A percentile compares a stretch with the other conserved stretches of the same genome.
Conservation (phyloP, 352 stramenopile genomes). For the Phytophthora litchii region DNA sequence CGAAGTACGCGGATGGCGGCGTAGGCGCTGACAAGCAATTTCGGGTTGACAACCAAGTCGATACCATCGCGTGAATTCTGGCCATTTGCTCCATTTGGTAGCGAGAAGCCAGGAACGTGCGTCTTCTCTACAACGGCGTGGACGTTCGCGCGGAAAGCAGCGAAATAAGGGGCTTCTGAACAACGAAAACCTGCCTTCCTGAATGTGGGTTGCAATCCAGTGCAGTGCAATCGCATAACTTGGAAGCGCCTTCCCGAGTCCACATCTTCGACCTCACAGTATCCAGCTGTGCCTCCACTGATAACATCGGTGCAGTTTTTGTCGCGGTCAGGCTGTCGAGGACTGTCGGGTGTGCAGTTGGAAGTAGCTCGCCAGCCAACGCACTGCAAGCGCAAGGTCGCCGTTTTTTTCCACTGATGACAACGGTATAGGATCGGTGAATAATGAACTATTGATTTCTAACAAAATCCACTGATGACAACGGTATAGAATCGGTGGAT, state of each 20-base stretch:
- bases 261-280: constrained; percentile 27
- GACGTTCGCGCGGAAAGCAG: constrained; percentile 22
- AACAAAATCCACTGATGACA: constrained; percentile 2
- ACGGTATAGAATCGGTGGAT: neutral
- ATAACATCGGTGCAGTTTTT: constrained; percentile 10
- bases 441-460: neutral
- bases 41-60: constrained; percentile 49
- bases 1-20: constrained; percentile 34
- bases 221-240: constrained; percentile 35
- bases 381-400: constrained; percentile 1
- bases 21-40: constrained; percentile 40
- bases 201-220: constrained; percentile 7
- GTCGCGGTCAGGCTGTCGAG: constrained; percentile 9
- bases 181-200: constrained; percentile 37
- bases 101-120: constrained; percentile 1
- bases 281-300: constrained; percentile 32
- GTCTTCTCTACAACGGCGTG: constrained; percentile 12
- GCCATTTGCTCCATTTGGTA: constrained; percentile 1
- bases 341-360: constrained; percentile 15
- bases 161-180: constrained; percentile 40
- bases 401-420: neutral
- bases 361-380: constrained; percentile 24
- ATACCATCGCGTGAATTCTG: constrained; percentile 32
- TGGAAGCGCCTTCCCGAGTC: constrained; percentile 24
- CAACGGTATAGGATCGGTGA: neutral